Percentiles rank a stretch among this genome's conserved stretches.
Evolutionary conservation across 345 rosid species (phyloP).

Genomic region (Gossypium ekmanianum): DNA sequence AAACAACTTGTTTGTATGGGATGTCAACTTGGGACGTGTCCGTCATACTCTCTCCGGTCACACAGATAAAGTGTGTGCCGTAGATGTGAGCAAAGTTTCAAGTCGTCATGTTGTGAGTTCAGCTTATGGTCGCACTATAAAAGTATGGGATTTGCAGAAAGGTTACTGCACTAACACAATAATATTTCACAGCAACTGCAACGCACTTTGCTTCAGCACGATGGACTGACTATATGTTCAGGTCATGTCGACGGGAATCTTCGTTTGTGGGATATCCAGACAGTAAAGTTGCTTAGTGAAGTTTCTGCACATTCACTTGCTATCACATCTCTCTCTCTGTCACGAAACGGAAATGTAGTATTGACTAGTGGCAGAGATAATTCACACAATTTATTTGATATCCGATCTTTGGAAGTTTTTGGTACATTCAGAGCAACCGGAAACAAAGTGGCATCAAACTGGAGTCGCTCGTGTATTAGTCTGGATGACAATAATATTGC

Average conservation of each 20-base stretch:
- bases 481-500: slow-evolving; percentile 81
- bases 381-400: slow-evolving; percentile 80
- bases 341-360: slow-evolving; percentile 64
- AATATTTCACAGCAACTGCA: not conserved
- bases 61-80: not conserved
- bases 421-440: slow-evolving; percentile 72
- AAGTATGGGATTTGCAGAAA: not conserved
- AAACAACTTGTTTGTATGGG: not conserved
- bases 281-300: not conserved
- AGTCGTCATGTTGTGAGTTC: not conserved
- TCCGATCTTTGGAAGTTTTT: slow-evolving; percentile 66
- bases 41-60: not conserved
- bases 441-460: slow-evolving; percentile 75
- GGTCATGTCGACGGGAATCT: not conserved
- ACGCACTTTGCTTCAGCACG: not conserved
- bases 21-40: not conserved
- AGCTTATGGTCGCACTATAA: not conserved
- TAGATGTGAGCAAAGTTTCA: not conserved
- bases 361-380: slow-evolving; percentile 94
- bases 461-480: slow-evolving; percentile 78
- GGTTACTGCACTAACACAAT: not conserved
- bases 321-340: slow-evolving; percentile 13
- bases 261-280: not conserved
- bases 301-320: not conserved
- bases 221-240: not conserved